Evolutionary conservation across 768 basidiomycete species (phyloP).

Genomic region (Holtermanniella nyarrowii): DNA sequence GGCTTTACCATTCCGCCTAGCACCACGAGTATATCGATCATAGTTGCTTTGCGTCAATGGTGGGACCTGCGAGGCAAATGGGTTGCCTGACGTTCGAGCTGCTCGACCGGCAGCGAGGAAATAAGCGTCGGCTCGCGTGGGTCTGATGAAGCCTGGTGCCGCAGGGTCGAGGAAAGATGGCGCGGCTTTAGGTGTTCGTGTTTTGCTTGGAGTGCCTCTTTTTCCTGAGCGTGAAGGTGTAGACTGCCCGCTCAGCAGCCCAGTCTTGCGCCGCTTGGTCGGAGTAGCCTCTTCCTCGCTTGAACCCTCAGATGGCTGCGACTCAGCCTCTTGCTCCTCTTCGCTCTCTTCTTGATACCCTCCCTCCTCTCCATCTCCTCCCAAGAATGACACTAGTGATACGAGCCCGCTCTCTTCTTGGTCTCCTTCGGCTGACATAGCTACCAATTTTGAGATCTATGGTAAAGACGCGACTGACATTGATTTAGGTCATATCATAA

Average conservation of each 20-base stretch:
- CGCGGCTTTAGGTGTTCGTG: background rate
- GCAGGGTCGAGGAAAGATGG: background rate
- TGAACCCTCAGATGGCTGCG: background rate
- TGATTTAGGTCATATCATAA: too few species aligned
- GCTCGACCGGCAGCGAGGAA: conserved; percentile 48
- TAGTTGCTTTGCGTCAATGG: conserved; percentile 47
- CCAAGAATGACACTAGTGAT: background rate
- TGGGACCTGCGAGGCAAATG: conserved; percentile 64
- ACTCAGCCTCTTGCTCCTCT: background rate
- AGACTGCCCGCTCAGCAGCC: conserved; percentile 2
- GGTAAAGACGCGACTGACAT: too few species aligned
- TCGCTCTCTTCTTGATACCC: background rate
- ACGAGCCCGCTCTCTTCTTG: background rate
- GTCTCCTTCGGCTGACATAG: too few species aligned
- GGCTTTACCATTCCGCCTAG: conserved; percentile 6
- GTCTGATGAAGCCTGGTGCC: conserved; percentile 44
- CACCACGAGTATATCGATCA: conserved; percentile 13
- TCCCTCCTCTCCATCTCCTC: background rate
- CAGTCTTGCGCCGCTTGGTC: background rate
- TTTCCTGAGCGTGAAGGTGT: background rate
- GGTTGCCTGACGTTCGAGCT: conserved; percentile 62
- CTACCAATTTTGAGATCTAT: too few species aligned
- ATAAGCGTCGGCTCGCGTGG: conserved; percentile 75
- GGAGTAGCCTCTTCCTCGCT: background rate
- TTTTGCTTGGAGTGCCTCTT: background rate